phyloP scores from a whole-genome alignment of 208 protist species.

The Trypanosoma avium region DNA sequence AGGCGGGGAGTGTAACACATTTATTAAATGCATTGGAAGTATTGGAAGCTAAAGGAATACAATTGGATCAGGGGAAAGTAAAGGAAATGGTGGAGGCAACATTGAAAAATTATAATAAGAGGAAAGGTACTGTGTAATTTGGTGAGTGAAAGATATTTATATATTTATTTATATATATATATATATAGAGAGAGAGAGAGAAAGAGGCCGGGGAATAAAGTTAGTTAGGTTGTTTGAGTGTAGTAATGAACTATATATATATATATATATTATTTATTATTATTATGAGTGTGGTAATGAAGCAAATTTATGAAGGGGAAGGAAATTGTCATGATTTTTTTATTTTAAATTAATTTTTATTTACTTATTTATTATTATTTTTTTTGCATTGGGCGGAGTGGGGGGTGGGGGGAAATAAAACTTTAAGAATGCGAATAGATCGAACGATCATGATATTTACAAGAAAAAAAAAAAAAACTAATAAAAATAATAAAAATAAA shows the following conservation, averaged over 20 bases:
- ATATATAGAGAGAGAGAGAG: not conserved
- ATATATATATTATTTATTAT: too few relatives aligned
- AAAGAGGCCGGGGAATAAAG: too few relatives aligned
- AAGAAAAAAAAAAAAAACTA: not conserved
- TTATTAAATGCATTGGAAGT: slow-evolving; percentile 49
- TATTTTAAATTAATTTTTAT: too few relatives aligned
- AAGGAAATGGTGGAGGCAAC: slow-evolving; percentile 61
- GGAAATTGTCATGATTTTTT: too few relatives aligned
- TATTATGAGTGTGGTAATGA: too few relatives aligned
- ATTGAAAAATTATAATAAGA: slow-evolving; percentile 45
- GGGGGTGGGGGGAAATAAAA: too few relatives aligned
- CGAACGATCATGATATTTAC: too few relatives aligned
- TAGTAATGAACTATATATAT: too few relatives aligned
- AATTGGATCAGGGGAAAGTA: slow-evolving; percentile 50
- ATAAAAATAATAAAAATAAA: not conserved
- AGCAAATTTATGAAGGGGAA: not conserved
- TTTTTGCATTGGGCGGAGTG: too few relatives aligned
- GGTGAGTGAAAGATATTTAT: not conserved
- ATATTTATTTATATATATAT: not conserved
- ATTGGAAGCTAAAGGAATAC: slow-evolving; percentile 48
- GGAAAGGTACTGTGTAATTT: not conserved
- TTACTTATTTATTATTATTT: too few relatives aligned
- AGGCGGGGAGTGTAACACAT: slow-evolving; percentile 67
- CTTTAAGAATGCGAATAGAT: too few relatives aligned
- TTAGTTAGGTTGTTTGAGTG: too few relatives aligned